phyloP scores from a whole-genome alignment of 768 basidiomycete species.

The Collybia nuda region DNA sequence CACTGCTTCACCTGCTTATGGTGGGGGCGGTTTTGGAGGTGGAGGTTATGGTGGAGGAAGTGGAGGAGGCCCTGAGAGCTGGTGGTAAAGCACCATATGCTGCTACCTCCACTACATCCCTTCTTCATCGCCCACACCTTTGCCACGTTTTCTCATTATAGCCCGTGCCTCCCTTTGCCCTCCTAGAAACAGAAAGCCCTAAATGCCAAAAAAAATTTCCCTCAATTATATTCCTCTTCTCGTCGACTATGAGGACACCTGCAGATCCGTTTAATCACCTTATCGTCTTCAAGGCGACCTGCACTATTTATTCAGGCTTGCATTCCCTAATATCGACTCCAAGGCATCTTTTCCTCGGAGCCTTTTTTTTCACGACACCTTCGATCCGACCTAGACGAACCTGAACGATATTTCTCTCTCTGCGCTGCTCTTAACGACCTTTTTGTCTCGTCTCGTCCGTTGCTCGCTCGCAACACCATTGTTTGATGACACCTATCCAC shows the following conservation, averaged over 20 bases:
- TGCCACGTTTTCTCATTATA: constrained; percentile 10
- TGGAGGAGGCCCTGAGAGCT: constrained; percentile 30
- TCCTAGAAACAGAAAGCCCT: constrained; percentile 27
- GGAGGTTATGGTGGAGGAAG: constrained; percentile 23
- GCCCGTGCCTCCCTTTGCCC: constrained; percentile 8
- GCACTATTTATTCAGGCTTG: constrained; percentile 1
- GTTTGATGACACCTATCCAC: constrained; percentile 32
- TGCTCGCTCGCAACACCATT: constrained; percentile 41
- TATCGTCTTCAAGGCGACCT: neutral
- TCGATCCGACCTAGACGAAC: constrained; percentile 36
- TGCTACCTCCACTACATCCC: neutral
- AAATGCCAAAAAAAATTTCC: constrained; percentile 26
- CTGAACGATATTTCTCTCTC: constrained; percentile 18
- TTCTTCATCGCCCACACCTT: constrained; percentile 6
- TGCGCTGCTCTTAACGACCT: constrained; percentile 66
- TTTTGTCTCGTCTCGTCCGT: constrained; percentile 34
- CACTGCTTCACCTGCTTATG: constrained; percentile 21
- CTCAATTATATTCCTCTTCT: constrained; percentile 7
- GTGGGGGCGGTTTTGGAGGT: constrained; percentile 22
- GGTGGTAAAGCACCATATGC: constrained; percentile 39
- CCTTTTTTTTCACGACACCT: constrained; percentile 21
- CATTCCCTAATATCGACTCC: neutral
- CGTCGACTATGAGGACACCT: neutral
- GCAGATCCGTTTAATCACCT: neutral
- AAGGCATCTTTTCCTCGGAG: neutral